Conservation (phyloP, 139 green algal species). For the Chlamydomonas incerta region DNA sequence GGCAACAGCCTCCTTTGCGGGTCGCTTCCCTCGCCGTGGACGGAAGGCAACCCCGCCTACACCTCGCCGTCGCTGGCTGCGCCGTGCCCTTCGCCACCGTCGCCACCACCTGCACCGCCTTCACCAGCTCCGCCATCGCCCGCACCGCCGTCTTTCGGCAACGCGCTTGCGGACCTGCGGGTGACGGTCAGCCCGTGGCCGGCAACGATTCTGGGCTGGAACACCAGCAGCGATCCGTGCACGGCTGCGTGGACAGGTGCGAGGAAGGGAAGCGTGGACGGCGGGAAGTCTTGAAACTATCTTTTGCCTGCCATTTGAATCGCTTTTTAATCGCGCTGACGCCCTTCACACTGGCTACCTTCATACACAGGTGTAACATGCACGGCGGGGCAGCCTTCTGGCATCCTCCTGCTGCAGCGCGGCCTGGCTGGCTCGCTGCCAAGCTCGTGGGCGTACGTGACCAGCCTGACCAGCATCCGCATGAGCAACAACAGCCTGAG, state of each 20-base stretch:
- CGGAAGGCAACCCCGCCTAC: too few relatives aligned
- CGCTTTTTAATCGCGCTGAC: too few relatives aligned
- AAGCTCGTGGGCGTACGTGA: background rate
- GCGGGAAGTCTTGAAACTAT: too few relatives aligned
- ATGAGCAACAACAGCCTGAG: background rate
- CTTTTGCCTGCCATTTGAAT: too few relatives aligned
- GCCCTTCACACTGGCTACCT: background rate
- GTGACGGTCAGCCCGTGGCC: background rate
- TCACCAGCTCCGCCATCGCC: background rate
- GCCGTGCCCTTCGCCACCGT: background rate
- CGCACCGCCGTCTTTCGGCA: background rate
- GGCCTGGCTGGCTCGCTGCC: background rate
- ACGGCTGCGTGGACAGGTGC: background rate
- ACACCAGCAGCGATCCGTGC: background rate
- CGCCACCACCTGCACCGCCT: background rate
- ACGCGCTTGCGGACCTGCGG: background rate
- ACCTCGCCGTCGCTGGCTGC: background rate
- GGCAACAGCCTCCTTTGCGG: too few relatives aligned
- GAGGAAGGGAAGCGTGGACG: background rate
- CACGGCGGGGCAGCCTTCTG: background rate
- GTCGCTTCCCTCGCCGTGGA: too few relatives aligned
- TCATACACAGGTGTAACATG: background rate
- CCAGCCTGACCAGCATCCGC: background rate
- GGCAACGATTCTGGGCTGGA: background rate
- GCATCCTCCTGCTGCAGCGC: background rate